Conservation (phyloP, 2,329 filamentous ascomycete genomes). For the Phaeosphaeriaceae sp. region DNA sequence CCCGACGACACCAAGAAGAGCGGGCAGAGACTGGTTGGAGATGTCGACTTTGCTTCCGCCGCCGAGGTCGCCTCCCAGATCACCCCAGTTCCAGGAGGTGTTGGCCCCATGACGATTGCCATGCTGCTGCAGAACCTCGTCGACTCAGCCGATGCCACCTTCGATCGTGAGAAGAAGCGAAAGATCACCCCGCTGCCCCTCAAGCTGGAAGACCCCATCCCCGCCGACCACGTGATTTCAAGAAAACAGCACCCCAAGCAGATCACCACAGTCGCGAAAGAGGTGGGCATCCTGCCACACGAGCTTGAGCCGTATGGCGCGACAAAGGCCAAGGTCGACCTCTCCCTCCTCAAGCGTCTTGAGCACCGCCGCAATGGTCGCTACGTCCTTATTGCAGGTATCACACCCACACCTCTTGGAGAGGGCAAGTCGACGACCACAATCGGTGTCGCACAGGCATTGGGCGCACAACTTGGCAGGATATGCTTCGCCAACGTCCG, state of each 20-base stretch:
- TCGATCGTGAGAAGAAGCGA: conserved; percentile 82
- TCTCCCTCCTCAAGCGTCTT: conserved; percentile 81
- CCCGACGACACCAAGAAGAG: conserved; percentile 90
- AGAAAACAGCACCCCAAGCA: conserved; percentile 89
- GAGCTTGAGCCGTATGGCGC: conserved; percentile 95
- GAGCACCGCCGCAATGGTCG: conserved; percentile 87
- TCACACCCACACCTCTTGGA: conserved; percentile 93
- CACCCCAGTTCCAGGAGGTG: conserved; percentile 94
- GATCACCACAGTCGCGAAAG: conserved; percentile 82
- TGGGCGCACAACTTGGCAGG: conserved; percentile 86
- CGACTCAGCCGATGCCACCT: conserved; percentile 80
- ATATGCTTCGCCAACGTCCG: conserved; percentile 96
- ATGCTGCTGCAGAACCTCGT: conserved; percentile 98
- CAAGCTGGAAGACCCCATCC: conserved; percentile 80
- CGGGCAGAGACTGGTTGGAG: conserved; percentile 88
- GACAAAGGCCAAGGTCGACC: conserved; percentile 94
- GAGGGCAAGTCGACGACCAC: conserved; percentile 99
- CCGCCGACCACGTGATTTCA: conserved; percentile 95
- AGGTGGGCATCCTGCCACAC: conserved; percentile 85
- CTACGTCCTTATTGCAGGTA: conserved; percentile 92
- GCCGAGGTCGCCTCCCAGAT: conserved; percentile 88
- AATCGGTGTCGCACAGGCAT: conserved; percentile 90
- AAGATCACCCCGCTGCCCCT: conserved; percentile 84
- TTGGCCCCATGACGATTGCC: conserved; percentile 98
- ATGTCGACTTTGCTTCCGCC: conserved; percentile 90